Evolutionary conservation across 305 asterid species (phyloP), one percentile per base, ranked within the genome.

Genomic region (Stenogyne calaminthoides): DNA sequence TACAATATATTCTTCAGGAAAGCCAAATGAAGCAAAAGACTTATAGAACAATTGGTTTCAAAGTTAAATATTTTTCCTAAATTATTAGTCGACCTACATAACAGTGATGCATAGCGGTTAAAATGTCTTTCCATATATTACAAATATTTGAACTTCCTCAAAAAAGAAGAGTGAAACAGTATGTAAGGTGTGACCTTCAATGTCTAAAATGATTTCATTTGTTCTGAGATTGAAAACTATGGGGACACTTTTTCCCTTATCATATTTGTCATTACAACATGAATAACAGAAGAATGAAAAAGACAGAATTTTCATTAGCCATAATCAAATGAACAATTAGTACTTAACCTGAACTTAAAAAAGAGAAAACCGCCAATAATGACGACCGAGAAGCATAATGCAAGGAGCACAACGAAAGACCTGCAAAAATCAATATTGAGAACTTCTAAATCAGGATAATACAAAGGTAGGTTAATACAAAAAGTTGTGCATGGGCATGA

Each of bases 361-460:
- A 95, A 95, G 85, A 95, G 96, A 70, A 95, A 86, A 56, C 99
- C 99, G 59, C 99, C 98, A 73, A 95, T 90, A 55, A 92, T 8
- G 67, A 95, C 97, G 84, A 95, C 92, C 9, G 96, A 87, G 82
- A 86, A 73, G 75, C 98, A 92, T 34, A 98, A 91, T 58, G 36
- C 86, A 72, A 95, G 96, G 72, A 95, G 98, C 64, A 86, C 97
- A 19, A 89, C 47, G 76, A 95, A 90, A 81, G 90, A 87, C 89
- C 98, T 95, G 94, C 86, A 85, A 46, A 79, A 70, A 73, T 16
- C 61, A 37, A 78, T 22, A 75, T 77, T 40, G 37, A 44, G 59
- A 66, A 77, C 56, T 52, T 57, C 62, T 7, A 60, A 36, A 76
- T 58, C 69, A 76, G 79, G 60, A 39, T 46, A 73, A 49, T 55